Base-by-base conservation (phyloP, 495 filamentous ascomycete species). In the Podospora conica region DNA sequence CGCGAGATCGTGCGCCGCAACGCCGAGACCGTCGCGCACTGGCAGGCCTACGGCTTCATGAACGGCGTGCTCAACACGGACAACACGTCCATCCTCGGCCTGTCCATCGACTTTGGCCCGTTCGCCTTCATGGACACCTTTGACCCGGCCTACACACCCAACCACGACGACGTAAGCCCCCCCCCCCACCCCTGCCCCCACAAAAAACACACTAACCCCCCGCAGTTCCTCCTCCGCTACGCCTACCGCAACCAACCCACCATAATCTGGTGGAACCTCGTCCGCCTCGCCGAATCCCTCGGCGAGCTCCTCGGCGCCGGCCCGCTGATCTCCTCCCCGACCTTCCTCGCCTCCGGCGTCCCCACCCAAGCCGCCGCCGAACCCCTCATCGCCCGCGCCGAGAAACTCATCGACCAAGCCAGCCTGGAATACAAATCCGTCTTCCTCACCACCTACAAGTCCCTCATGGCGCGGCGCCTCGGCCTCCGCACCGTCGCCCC, bases 251-350 rank as follows among this genome's bases (percentile, higher is more conserved):
- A 97, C 77, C 95, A 98, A 71, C 93, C 95, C 1, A 92, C 88
- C 56, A 90, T 98, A 54, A 93, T 98, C 73, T 98, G 95, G 95
- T 98, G 95, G 95, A 98, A 98, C 71, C 83, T 98, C 3, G 91
- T 97, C 11, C 87, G 95, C 23, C 83, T 98, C 0, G 95, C 91
- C 62, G 95, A 98, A 78, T 86, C 88, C n/a, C 75, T 97, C 0
- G 95, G 91, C 53, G 95, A 98, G 75, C 84, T 96, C 5, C 84
- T 97, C 23, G 95, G 92, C 53, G 85, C 87, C 0, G 91, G 89
- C 2, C 71, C 80, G 18, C 72, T 75, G 28, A 85, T 92, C 53
- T 92, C 98, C 72, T 83, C 87, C 4, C 76, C 83, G 15, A 76
- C 73, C 10, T 97, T 97, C 69, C 72, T 91, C 20, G 79, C 83